Percentiles rank a stretch among this genome's conserved stretches.
Evolutionary conservation across 2,329 filamentous ascomycete genomes (phyloP).

Genomic region (Calonectria naviculata): DNA sequence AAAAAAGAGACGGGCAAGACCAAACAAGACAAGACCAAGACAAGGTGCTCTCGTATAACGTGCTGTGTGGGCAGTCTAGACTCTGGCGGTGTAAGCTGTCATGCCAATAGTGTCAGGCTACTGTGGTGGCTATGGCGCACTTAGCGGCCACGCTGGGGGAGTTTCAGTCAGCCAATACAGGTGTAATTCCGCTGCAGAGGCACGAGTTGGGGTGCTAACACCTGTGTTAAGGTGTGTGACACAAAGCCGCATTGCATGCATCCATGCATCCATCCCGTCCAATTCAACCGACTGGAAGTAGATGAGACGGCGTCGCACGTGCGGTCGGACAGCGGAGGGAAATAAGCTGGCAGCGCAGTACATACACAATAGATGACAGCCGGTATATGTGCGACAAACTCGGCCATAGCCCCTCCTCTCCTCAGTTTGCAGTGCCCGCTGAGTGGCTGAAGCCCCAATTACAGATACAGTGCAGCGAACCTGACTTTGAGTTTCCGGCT

Average conservation of each 20-base stretch:
- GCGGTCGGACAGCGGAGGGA: no score
- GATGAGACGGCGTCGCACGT: no score
- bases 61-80: background rate
- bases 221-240: background rate
- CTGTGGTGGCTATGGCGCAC: background rate
- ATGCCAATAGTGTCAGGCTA: background rate
- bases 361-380: background rate
- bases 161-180: background rate
- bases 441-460: background rate
- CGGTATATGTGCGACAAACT: background rate
- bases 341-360: background rate
- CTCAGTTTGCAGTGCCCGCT: background rate
- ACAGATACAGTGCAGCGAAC: no score
- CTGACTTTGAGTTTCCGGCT: background rate
- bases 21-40: background rate
- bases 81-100: background rate
- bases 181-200: background rate
- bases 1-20: slow-evolving; percentile 14
- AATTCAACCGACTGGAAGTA: background rate
- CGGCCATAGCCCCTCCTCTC: no score
- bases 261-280: background rate
- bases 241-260: background rate
- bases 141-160: background rate
- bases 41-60: background rate
- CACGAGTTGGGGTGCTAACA: background rate